Conservation (phyloP, 2,329 filamentous ascomycete genomes). For the Torrubiellomyces zombiae region DNA sequence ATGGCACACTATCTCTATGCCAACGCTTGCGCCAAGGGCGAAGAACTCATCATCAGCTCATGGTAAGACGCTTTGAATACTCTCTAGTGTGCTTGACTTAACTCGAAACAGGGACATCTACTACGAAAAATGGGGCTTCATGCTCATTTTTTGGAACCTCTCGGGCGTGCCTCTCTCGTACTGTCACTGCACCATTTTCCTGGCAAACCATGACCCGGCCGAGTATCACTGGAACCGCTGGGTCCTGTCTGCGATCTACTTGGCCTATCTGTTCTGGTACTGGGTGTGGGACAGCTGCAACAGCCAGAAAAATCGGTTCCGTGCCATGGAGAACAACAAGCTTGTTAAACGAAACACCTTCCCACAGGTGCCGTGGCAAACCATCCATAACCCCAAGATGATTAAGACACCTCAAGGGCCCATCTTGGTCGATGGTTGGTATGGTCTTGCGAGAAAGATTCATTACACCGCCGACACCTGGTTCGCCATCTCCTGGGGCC, state of each 20-base stretch:
- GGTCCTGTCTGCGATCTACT: constrained; percentile 47
- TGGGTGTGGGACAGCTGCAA: constrained; percentile 89
- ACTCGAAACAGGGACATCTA: constrained; percentile 75
- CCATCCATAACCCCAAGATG: constrained; percentile 61
- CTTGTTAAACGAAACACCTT: constrained; percentile 59
- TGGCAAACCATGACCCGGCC: constrained; percentile 66
- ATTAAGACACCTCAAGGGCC: constrained; percentile 59
- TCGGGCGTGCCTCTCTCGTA: constrained; percentile 82
- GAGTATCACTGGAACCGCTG: constrained; percentile 62
- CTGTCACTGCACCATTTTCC: constrained; percentile 83
- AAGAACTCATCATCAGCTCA: constrained; percentile 77
- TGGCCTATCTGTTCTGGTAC: constrained; percentile 67
- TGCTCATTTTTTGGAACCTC: constrained; percentile 96
- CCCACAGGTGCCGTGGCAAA: constrained; percentile 81
- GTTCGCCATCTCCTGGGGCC: constrained; percentile 33
- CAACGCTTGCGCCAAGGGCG: constrained; percentile 81
- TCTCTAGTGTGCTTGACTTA: too few species aligned
- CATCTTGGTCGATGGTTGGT: constrained; percentile 77
- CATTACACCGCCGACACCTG: constrained; percentile 33
- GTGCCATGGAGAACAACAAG: constrained; percentile 60
- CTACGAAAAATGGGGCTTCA: constrained; percentile 93
- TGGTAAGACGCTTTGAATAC: constrained; percentile 42
- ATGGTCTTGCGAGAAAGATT: constrained; percentile 51
- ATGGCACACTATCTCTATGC: constrained; percentile 87
- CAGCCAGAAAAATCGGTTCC: constrained; percentile 87